These are phyloP conservation scores for Camellia japonica DNA, from an alignment of 148 eudicot species.

Conservation along the genomic window DNA sequence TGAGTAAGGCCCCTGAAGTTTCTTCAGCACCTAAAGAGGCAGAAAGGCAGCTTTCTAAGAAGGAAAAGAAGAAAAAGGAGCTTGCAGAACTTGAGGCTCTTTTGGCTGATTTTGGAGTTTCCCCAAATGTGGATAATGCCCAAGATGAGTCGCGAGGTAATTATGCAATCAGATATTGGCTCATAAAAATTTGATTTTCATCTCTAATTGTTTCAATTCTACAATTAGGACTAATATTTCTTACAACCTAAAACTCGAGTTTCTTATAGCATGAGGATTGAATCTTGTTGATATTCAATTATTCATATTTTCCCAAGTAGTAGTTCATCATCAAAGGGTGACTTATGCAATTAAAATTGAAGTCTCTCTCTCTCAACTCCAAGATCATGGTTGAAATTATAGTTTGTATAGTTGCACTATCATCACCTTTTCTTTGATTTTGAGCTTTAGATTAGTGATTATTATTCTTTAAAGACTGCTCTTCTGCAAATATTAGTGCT, in stretches of 20 bases:
- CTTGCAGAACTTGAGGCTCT: slow-evolving; percentile 64
- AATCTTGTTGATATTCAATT: background rate
- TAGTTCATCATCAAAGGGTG: background rate
- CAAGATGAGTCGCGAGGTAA: slow-evolving; percentile 26
- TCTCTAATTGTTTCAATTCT: background rate
- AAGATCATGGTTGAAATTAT: background rate
- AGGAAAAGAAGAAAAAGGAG: slow-evolving; percentile 64
- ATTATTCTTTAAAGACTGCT: background rate
- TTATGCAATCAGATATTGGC: background rate
- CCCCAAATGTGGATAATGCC: slow-evolving; percentile 29
- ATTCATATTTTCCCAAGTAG: background rate
- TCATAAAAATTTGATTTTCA: background rate
- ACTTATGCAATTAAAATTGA: slow-evolving; percentile 5
- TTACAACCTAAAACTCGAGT: background rate
- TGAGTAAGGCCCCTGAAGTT: slow-evolving; percentile 38
- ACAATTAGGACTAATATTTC: slow-evolving; percentile 1
- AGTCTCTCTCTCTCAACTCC: background rate
- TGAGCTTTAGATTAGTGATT: background rate
- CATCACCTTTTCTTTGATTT: background rate
- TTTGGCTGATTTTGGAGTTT: slow-evolving; percentile 52
- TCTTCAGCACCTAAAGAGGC: slow-evolving; percentile 48
- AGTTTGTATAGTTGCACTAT: background rate
- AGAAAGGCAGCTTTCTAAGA: slow-evolving; percentile 62
- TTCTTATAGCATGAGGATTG: background rate
- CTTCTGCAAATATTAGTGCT: background rate